A percentile compares a stretch with the other conserved stretches of the same genome.
These are phyloP conservation scores for Diaporthe nobilis DNA, from an alignment of 2,329 filamentous ascomycete species.

Conservation along the genomic window DNA sequence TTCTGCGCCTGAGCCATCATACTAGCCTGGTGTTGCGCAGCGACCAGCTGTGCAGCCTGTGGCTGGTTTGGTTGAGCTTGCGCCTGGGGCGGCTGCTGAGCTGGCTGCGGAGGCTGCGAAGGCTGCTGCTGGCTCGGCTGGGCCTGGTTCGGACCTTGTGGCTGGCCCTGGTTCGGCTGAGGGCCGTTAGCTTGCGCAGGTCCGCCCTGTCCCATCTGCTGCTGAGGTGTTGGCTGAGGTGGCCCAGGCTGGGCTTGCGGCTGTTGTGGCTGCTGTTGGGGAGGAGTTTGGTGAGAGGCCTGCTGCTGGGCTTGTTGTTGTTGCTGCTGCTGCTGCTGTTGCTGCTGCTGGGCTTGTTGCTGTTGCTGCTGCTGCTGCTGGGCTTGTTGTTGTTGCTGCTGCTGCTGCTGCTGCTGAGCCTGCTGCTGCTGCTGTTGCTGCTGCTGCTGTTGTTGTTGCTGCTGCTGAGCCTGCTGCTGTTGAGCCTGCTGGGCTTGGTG, in stretches of 20 bases:
- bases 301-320: constrained; percentile 46
- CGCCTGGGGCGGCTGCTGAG: constrained; percentile 57
- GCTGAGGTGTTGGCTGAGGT: constrained; percentile 48
- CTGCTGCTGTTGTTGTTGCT: constrained; percentile 52
- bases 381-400: constrained; percentile 61
- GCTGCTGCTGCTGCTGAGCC: constrained; percentile 51
- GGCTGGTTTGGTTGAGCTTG: constrained; percentile 58
- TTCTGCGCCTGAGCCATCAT: constrained; percentile 62
- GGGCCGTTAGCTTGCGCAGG: constrained; percentile 50
- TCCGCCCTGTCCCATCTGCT: constrained; percentile 51
- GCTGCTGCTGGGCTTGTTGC: constrained; percentile 50
- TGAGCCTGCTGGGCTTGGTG: constrained; percentile 49
- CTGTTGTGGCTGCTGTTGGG: constrained; percentile 47
- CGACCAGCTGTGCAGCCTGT: constrained; percentile 52
- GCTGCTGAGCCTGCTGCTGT: constrained; percentile 50
- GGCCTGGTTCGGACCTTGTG: constrained; percentile 51
- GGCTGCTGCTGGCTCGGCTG: constrained; percentile 63
- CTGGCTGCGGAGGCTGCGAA: constrained; percentile 57
- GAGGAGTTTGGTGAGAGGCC: constrained; percentile 38
- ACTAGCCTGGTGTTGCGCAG: constrained; percentile 51
- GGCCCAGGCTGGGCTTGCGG: constrained; percentile 45
- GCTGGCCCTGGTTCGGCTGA: constrained; percentile 54
- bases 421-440: constrained; percentile 63
- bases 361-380: constrained; percentile 57
- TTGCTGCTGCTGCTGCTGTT: constrained; percentile 41